phyloP scores from a whole-genome alignment of 1,284 basidiomycete genomes.

The Exobasidium cylindrosporum region DNA sequence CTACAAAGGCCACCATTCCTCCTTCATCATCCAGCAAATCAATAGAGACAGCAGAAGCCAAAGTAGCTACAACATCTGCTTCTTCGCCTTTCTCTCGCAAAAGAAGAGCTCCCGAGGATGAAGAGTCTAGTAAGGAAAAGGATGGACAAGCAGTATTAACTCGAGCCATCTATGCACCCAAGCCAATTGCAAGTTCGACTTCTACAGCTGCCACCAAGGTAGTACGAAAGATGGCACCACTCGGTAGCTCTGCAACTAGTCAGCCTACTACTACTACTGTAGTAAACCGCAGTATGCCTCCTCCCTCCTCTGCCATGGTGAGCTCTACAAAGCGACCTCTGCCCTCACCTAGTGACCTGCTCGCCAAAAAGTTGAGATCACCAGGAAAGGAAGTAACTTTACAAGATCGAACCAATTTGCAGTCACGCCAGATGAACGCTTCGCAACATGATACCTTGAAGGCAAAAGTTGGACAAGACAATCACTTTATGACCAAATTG shows the following conservation, averaged over 20 bases:
- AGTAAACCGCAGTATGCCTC: not conserved
- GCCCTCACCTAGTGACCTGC: slow-evolving; percentile 1
- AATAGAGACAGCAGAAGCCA: not conserved
- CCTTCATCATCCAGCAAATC: not conserved
- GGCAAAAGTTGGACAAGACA: not conserved
- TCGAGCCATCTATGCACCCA: not conserved
- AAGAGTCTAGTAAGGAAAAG: not conserved
- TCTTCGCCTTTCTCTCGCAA: not conserved
- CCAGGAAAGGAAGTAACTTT: not conserved
- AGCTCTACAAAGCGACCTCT: not conserved
- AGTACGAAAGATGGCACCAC: not conserved
- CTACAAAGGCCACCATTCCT: not conserved
- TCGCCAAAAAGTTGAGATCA: not conserved
- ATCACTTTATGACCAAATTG: slow-evolving; percentile 6
- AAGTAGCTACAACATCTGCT: not conserved
- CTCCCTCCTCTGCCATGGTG: not conserved
- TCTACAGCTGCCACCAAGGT: not conserved
- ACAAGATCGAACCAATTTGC: not conserved
- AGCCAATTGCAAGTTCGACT: not conserved
- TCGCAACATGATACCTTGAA: not conserved
- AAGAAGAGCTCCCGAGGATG: not conserved
- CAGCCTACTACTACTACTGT: not conserved
- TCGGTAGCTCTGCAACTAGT: not conserved
- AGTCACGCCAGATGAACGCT: not conserved
- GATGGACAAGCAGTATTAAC: not conserved